Evolutionary conservation across 495 filamentous ascomycete genomes (phyloP), one percentile per base, ranked within the genome.

Genomic region (Haplographium delicatum): DNA sequence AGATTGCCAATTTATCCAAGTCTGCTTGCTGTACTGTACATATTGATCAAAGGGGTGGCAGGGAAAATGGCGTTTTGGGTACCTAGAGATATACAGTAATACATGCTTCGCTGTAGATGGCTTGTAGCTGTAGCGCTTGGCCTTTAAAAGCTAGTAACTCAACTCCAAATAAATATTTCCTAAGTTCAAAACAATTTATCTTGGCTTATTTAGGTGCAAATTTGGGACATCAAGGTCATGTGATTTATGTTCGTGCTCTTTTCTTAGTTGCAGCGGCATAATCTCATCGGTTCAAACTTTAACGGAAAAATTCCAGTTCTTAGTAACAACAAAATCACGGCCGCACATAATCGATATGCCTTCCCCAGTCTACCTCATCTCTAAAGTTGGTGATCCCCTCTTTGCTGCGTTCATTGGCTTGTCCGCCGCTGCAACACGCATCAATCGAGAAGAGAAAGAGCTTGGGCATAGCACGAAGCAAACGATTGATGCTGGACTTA

Each of bases 381-480:
- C 75, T 53, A 91, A 88, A 65, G 59, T 79, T 41, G 80, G 78
- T 18, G 93, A 98, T 62, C 93, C 91, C 16, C 60, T 96, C 54
- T 98, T 96, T 63, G 93, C 89, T 33, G 53, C 95, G 33, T 66
- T 78, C 44, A 91, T 96, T 61, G 93, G 85, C 9, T 43, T 79
- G 11, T 71, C 74, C 18, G 84, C 85, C 1, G 81, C 83, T 8
- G 70, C 68, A n/a, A 68, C 75, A 23, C 72, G 85, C 53, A 83
- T 98, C 64, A 86, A 83, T 56, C 85, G 90, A 20, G 93, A 97
- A 61, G 86, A 93, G 62, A 81, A 75, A 53, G 86, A 87, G 52
- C 76, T 80, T 44, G 84, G 83, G 35, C 73, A 61, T 47, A 75
- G 63, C 13, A 72, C 69, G 6, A 59, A 67, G 31, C 61, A 86